Conservation (phyloP, 345 rosid species). For the Brassica cretica region DNA sequence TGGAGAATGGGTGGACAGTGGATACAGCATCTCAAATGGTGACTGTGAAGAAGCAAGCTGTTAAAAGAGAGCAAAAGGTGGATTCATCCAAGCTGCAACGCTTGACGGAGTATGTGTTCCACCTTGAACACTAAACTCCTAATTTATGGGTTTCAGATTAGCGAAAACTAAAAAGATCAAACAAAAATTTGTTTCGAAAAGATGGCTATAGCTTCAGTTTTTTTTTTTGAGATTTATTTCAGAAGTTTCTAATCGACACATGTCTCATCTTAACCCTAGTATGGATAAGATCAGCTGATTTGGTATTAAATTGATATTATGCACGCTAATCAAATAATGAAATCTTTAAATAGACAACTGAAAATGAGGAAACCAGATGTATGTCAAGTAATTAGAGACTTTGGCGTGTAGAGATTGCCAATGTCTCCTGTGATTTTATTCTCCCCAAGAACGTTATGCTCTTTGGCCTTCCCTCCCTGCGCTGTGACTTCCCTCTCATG, state of each 20-base stretch:
- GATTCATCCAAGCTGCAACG: constrained; percentile 75
- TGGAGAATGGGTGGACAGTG: constrained; percentile 66
- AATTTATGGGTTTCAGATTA: background rate
- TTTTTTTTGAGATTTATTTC: background rate
- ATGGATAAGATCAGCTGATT: background rate
- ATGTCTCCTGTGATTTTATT: background rate
- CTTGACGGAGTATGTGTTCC: constrained; percentile 80
- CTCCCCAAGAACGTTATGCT: background rate
- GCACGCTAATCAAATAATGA: background rate
- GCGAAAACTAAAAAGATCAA: background rate
- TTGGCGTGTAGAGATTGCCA: too few species aligned
- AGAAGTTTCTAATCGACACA: background rate
- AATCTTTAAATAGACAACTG: background rate
- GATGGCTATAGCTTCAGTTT: constrained; percentile 10
- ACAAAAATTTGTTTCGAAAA: background rate
- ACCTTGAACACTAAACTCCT: constrained; percentile 60
- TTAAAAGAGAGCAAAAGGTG: constrained; percentile 61
- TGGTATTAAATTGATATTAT: background rate
- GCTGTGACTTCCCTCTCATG: too few species aligned
- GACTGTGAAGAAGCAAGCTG: constrained; percentile 66
- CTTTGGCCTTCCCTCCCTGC: too few species aligned
- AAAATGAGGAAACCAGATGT: background rate
- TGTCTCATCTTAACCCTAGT: background rate
- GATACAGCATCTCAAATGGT: constrained; percentile 68
- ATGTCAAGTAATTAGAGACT: background rate